These are phyloP conservation scores for Mycena sp. DNA, from an alignment of 1,284 basidiomycete species.

Conservation along the genomic window DNA sequence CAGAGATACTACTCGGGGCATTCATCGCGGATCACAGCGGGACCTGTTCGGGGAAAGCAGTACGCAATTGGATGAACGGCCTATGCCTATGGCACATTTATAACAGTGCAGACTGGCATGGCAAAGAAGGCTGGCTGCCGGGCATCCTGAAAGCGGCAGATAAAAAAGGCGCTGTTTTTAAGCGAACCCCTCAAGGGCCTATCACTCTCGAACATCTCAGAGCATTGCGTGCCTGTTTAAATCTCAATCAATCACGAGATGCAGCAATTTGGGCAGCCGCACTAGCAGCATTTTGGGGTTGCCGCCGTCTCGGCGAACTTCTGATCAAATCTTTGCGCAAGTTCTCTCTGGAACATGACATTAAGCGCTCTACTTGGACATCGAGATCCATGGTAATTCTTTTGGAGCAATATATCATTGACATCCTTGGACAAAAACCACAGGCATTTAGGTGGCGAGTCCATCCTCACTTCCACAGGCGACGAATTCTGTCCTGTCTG, in stretches of 20 bases:
- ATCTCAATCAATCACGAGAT: too few relatives aligned
- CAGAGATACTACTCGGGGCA: conserved; percentile 32
- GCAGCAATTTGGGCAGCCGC: conserved; percentile 15
- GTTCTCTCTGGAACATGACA: neutral
- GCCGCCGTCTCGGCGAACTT: conserved; percentile 17
- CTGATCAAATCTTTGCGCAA: neutral
- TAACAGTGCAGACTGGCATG: too few relatives aligned
- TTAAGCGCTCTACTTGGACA: neutral
- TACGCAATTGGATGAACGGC: neutral
- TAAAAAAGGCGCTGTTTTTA: neutral
- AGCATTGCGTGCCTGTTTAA: too few relatives aligned
- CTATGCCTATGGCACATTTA: too few relatives aligned
- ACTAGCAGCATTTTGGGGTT: neutral
- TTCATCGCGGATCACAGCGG: conserved; percentile 40
- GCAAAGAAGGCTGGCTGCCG: too few relatives aligned
- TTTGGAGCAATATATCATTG: neutral
- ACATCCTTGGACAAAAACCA: too few relatives aligned
- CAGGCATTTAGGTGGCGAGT: neutral
- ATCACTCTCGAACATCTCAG: conserved; percentile 8
- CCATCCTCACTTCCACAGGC: conserved; percentile 15
- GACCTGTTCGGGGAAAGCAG: neutral
- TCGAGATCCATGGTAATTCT: neutral
- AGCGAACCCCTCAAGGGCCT: too few relatives aligned
- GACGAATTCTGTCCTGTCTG: conserved; percentile 32
- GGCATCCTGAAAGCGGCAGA: too few relatives aligned